A percentile compares a stretch with the other conserved stretches of the same genome.
Evolutionary conservation across 495 filamentous ascomycete genomes (phyloP).

Genomic region (Massariosphaeria phaeospora): DNA sequence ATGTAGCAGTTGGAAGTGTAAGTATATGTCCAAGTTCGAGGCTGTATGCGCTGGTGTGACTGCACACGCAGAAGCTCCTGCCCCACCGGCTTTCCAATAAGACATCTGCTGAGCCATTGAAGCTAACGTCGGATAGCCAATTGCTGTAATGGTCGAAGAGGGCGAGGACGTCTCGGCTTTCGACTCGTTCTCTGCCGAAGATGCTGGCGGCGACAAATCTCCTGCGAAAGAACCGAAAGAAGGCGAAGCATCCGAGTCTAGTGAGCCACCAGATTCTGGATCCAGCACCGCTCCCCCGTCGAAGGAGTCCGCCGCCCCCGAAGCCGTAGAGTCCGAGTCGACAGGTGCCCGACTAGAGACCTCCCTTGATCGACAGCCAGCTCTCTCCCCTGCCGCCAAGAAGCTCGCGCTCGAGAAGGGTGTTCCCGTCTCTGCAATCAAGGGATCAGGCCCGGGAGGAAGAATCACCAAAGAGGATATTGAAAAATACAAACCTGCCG

Average conservation of each 20-base stretch:
- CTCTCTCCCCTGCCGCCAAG: constrained; percentile 69
- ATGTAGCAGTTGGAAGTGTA: constrained; percentile 91
- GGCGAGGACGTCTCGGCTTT: constrained; percentile 81
- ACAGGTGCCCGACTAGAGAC: constrained; percentile 75
- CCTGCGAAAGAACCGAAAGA: constrained; percentile 56
- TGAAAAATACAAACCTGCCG: constrained; percentile 68
- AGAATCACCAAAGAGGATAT: constrained; percentile 88
- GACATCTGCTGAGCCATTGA: neutral
- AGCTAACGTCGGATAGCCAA: constrained; percentile 65
- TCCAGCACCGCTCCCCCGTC: constrained; percentile 56
- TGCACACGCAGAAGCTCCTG: too few relatives aligned
- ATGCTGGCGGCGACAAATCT: constrained; percentile 81
- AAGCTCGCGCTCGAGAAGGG: constrained; percentile 81
- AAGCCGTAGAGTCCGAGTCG: constrained; percentile 65
- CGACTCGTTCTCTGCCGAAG: constrained; percentile 77
- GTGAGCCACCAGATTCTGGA: constrained; percentile 51
- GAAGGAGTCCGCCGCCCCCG: constrained; percentile 46
- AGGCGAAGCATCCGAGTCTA: constrained; percentile 58
- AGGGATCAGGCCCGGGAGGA: constrained; percentile 82
- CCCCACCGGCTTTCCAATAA: neutral
- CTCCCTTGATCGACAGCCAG: constrained; percentile 71
- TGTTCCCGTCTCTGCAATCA: constrained; percentile 69
- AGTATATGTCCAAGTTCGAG: constrained; percentile 5
- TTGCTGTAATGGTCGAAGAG: constrained; percentile 91
- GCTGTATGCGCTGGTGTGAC: too few relatives aligned